phyloP scores from a whole-genome alignment of 2,329 filamentous ascomycete genomes.

The Fusarium circinatum region DNA sequence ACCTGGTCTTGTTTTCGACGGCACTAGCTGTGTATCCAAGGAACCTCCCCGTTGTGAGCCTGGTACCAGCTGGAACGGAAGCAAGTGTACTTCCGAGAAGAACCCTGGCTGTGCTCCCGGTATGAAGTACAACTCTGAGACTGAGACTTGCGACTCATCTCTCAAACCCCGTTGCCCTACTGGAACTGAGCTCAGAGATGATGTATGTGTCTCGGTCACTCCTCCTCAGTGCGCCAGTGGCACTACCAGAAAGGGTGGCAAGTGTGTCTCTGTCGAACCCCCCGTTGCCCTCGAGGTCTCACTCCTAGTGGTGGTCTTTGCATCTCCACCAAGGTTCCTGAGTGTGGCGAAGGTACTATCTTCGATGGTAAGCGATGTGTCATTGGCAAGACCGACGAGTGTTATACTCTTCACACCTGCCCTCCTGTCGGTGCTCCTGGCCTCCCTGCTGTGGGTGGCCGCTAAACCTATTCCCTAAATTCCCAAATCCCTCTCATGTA shows the following conservation, averaged over 20 bases:
- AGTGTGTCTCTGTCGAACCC: neutral
- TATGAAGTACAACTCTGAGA: neutral
- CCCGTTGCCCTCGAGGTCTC: conserved; percentile 1
- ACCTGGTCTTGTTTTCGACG: neutral
- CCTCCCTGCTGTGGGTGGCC: neutral
- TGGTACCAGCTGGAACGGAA: conserved; percentile 3
- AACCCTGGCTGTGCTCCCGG: neutral
- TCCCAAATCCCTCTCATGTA: neutral
- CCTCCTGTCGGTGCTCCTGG: conserved; percentile 1
- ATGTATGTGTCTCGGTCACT: conserved; percentile 3
- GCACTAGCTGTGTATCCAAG: conserved; percentile 10
- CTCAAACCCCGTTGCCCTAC: neutral
- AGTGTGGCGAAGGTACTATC: conserved; percentile 10
- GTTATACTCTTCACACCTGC: conserved; percentile 15
- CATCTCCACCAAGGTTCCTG: neutral
- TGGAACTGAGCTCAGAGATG: conserved; percentile 7
- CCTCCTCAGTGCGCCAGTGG: neutral
- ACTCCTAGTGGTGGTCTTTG: neutral
- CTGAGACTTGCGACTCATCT: conserved; percentile 9
- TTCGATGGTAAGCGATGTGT: conserved; percentile 20
- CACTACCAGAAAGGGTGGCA: neutral
- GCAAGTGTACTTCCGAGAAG: conserved; percentile 10
- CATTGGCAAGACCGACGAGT: conserved; percentile 9
- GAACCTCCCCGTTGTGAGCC: neutral
- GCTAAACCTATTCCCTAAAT: neutral